phyloP scores from a whole-genome alignment of 805 yeast genomes.

The Saturnispora sekii region DNA sequence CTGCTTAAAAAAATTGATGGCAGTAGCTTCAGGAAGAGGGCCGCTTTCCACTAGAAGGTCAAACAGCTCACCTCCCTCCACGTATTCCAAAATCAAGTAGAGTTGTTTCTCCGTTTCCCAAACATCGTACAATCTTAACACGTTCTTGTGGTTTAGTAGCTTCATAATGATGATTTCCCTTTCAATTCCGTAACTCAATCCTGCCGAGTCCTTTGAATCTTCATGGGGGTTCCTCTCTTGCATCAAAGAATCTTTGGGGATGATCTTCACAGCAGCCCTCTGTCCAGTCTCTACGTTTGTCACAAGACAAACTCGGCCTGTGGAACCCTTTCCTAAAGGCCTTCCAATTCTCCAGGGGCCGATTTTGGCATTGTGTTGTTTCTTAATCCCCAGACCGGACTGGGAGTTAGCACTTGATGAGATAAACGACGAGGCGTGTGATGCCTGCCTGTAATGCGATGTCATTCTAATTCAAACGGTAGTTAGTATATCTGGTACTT shows the following conservation, averaged over 20 bases:
- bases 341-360: conserved; percentile 98
- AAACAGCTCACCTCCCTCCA: conserved; percentile 95
- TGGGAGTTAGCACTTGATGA: conserved; percentile 15
- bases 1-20: conserved; percentile 77
- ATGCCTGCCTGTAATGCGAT: conserved; percentile 48
- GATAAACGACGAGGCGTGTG: conserved; percentile 48
- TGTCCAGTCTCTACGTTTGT: conserved; percentile 76
- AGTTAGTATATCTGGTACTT: too few relatives aligned
- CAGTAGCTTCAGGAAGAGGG: conserved; percentile 79
- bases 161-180: conserved; percentile 83
- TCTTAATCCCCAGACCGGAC: conserved; percentile 8
- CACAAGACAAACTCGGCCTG: conserved; percentile 91
- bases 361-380: conserved; percentile 34
- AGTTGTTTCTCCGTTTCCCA: conserved; percentile 81
- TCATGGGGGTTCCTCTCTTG: conserved; percentile 7
- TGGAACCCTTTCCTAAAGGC: conserved; percentile 92
- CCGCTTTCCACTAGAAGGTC: conserved; percentile 87
- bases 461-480: conserved; percentile 14
- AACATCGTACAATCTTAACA: conserved; percentile 70
- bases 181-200: conserved; percentile 76
- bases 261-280: conserved; percentile 93
- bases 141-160: conserved; percentile 66
- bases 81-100: conserved; percentile 85
- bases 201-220: conserved; percentile 34
- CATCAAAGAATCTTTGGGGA: conserved; percentile 67